Conservation (phyloP, 2,329 filamentous ascomycete species). For the Didymellaceae sp. region DNA sequence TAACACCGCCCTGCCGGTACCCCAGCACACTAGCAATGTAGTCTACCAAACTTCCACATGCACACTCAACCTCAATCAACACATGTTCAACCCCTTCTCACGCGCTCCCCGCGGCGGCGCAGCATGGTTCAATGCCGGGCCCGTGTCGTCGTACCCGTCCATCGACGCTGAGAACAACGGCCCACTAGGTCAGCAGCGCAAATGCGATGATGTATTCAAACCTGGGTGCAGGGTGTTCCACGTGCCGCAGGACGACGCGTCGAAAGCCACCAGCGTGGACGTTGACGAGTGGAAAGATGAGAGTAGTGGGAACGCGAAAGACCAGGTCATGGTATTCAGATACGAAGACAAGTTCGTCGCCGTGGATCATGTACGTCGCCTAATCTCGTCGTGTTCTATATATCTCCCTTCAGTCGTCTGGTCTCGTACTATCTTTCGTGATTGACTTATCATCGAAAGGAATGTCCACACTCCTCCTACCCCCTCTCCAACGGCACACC, state of each 20-base stretch:
- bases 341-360: conserved; percentile 71
- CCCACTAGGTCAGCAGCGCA: conserved; percentile 26
- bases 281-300: conserved; percentile 41
- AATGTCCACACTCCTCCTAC: conserved; percentile 71
- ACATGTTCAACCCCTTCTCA: conserved; percentile 29
- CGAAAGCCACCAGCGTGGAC: conserved; percentile 21
- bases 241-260: conserved; percentile 32
- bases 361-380: conserved; percentile 67
- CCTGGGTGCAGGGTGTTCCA: conserved; percentile 35
- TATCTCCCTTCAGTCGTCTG: not conserved
- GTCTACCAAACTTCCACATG: not conserved
- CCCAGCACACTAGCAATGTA: too few relatives aligned
- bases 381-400: not conserved
- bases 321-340: conserved; percentile 71
- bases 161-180: conserved; percentile 13
- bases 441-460: conserved; percentile 12
- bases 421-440: not conserved
- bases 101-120: conserved; percentile 28
- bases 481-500: conserved; percentile 68
- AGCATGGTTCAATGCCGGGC: conserved; percentile 34
- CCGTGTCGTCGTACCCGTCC: conserved; percentile 28
- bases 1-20: too few relatives aligned
- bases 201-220: conserved; percentile 19
- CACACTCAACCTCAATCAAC: not conserved
- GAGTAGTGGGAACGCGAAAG: conserved; percentile 39